These are phyloP conservation scores for Dinochytrium kinnereticum DNA, from an alignment of 371 early-diverging fungal species.

Conservation along the genomic window DNA sequence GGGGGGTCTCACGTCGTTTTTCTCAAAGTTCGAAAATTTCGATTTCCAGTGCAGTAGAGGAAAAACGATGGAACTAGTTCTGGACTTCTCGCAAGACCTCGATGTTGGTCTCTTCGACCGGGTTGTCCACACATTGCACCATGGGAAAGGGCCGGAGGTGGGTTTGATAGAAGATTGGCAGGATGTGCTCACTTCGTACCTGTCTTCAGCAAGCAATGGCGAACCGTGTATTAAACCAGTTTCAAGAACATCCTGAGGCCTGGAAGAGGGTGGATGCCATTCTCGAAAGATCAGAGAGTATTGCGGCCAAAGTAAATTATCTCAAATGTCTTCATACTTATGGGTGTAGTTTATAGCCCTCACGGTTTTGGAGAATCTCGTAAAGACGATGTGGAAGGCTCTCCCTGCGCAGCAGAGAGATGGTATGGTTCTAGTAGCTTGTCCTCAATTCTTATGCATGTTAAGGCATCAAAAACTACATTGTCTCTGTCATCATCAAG, in stretches of 20 bases:
- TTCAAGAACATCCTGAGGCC: conserved; percentile 96
- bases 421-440: too few relatives aligned
- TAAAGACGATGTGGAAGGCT: conserved; percentile 97
- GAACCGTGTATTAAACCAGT: conserved; percentile 84
- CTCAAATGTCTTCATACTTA: neutral
- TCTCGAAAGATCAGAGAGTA: conserved; percentile 79
- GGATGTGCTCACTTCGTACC: neutral
- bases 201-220: conserved; percentile 78
- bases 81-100: conserved; percentile 89
- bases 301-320: conserved; percentile 86
- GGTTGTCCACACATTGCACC: conserved; percentile 74
- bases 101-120: conserved; percentile 87
- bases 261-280: conserved; percentile 97
- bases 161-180: neutral
- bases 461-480: conserved; percentile 90
- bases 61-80: conserved; percentile 62
- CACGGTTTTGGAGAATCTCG: conserved; percentile 94
- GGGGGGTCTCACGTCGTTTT: too few relatives aligned
- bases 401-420: conserved; percentile 88
- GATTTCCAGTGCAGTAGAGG: neutral
- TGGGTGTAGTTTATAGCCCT: conserved; percentile 89
- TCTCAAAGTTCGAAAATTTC: neutral
- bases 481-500: conserved; percentile 88
- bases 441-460: too few relatives aligned
- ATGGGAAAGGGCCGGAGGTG: conserved; percentile 3